Percentiles rank a stretch among this genome's conserved stretches.
phyloP scores from a whole-genome alignment of 2,329 filamentous ascomycete genomes.

The Periconia macrospinosa region DNA sequence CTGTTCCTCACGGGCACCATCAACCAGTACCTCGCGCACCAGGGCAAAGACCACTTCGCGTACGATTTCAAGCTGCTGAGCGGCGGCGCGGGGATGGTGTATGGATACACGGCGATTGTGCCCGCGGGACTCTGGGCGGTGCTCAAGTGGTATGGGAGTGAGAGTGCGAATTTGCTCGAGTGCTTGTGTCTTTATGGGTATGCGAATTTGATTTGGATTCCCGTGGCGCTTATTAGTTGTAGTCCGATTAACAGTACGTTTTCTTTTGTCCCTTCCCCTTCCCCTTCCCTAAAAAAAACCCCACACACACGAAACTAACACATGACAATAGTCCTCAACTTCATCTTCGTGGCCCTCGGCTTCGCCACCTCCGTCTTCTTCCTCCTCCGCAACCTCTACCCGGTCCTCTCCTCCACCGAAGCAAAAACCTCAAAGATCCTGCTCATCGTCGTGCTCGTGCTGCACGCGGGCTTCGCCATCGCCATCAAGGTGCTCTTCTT shows the following conservation, averaged over 20 bases:
- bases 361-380: slow-evolving; percentile 43
- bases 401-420: slow-evolving; percentile 90
- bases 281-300: not conserved
- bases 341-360: slow-evolving; percentile 80
- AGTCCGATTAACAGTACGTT: slow-evolving; percentile 69
- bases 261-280: not conserved
- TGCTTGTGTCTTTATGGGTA: slow-evolving; percentile 97
- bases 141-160: slow-evolving; percentile 92
- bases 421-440: slow-evolving; percentile 87
- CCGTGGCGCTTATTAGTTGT: slow-evolving; percentile 89
- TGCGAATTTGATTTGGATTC: slow-evolving; percentile 95
- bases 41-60: slow-evolving; percentile 70
- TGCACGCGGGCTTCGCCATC: slow-evolving; percentile 88
- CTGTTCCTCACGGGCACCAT: slow-evolving; percentile 95
- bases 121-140: slow-evolving; percentile 84
- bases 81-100: slow-evolving; percentile 87
- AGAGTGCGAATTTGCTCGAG: slow-evolving; percentile 89
- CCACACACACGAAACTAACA: not conserved
- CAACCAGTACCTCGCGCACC: slow-evolving; percentile 78
- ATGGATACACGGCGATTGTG: slow-evolving; percentile 85
- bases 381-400: slow-evolving; percentile 53
- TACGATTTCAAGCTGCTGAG: slow-evolving; percentile 92
- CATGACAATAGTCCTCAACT: slow-evolving; percentile 73
- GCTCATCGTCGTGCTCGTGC: slow-evolving; percentile 76
- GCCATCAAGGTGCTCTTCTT: slow-evolving; percentile 98